Evolutionary conservation across 345 rosid species (phyloP), one percentile per base, ranked within the genome.

Genomic region (Dovyalis caffra): DNA sequence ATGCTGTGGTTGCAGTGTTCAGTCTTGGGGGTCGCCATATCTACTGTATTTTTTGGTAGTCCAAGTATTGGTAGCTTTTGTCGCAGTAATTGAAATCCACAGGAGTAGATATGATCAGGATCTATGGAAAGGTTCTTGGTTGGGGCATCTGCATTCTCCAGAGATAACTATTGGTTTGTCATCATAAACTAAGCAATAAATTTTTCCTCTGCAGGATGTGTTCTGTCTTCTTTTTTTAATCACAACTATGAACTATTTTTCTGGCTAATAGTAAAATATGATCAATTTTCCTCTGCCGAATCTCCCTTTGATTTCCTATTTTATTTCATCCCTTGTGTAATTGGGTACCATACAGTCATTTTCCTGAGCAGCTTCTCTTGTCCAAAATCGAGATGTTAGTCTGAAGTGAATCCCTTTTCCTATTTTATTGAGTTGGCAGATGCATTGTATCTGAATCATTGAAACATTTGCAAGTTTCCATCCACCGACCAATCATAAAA

Each of bases 141-240:
- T n/a, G n/a, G n/a, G n/a, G n/a, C n/a, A n/a, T n/a, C n/a, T n/a
- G n/a, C n/a, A n/a, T 77, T 86, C 84, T 72, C 79, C 73, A 26
- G 61, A 74, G 66, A 70, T 73, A 68, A 78, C 68, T 16, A 80
- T 86, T 82, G 91, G 89, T 88, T 65, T 45, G 85, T 73, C 35
- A 53, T 32, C 8, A 9, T 64, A 23, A 14, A 28, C 49, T 23
- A 20, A 49, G 51, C 43, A 43, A 21, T 65, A 18, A 38, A 18
- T 15, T 64, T 67, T 53, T 20, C 25, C 49, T 53, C 6, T 18
- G 15, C 49, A 20, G 15, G 51, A 3, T 23, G 28, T 14, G 32
- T 37, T 9, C 21, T 72, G 18, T 40, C 32, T 26, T 43, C 31
- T 6, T 32, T 32, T 64, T 49, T 37, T 69, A 45, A 20, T 3